These are phyloP conservation scores for Adansonia gregorii DNA, from an alignment of 441 rosid genomes.

Conservation along the genomic window DNA sequence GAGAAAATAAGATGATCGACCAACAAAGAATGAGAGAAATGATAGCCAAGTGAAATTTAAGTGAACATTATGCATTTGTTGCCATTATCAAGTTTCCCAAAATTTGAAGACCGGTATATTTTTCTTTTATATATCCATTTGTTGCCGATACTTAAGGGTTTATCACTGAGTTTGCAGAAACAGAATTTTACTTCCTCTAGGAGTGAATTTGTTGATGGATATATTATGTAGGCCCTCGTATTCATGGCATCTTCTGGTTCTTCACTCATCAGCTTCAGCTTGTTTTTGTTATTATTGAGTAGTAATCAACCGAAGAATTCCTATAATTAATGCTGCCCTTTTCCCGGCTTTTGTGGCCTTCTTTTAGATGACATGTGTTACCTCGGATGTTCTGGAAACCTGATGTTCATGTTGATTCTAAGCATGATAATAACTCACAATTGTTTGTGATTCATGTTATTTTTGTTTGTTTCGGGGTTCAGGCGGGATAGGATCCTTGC, in stretches of 20 bases:
- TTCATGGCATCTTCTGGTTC: neutral
- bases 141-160: neutral
- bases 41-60: too few species aligned
- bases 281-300: neutral
- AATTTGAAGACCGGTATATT: neutral
- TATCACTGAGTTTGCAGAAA: neutral
- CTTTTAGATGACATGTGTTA: neutral
- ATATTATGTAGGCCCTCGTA: neutral
- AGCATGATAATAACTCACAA: neutral
- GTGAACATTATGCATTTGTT: too few species aligned
- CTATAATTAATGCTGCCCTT: neutral
- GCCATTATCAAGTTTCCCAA: neutral
- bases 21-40: too few species aligned
- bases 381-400: neutral
- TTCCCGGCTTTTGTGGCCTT: neutral
- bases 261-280: neutral
- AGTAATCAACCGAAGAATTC: neutral
- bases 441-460: neutral
- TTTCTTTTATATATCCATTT: neutral
- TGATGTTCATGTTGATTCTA: neutral
- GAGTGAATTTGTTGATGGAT: neutral
- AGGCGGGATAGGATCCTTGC: neutral
- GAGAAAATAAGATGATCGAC: too few species aligned
- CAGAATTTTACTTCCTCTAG: neutral
- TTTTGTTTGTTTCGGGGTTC: neutral